Conservation (phyloP, 257 asterid species). For the Ilex aquifolium region DNA sequence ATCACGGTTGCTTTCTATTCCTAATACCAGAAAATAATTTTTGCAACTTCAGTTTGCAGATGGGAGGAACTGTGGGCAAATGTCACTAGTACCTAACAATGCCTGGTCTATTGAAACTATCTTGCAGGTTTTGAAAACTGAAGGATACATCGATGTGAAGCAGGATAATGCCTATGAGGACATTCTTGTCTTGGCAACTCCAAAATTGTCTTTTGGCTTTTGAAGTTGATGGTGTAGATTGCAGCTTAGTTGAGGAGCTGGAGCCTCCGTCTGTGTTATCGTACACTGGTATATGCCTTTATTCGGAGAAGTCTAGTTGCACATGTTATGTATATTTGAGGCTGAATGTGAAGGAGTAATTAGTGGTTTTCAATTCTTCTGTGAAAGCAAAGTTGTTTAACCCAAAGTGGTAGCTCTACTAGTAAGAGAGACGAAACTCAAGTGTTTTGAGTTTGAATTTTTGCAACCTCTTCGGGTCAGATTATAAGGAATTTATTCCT, state of each 20-base stretch:
- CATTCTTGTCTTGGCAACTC: slow-evolving; percentile 38
- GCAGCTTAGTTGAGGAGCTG: background rate
- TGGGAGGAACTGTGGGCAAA: background rate
- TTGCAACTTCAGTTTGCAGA: background rate
- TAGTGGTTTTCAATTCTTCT: too few relatives aligned
- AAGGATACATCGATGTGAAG: slow-evolving; percentile 48
- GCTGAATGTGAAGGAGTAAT: too few relatives aligned
- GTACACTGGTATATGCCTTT: too few relatives aligned
- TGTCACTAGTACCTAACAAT: too few relatives aligned
- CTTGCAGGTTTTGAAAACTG: slow-evolving; percentile 61
- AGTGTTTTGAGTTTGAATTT: too few relatives aligned
- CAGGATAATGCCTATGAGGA: slow-evolving; percentile 54
- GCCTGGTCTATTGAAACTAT: background rate
- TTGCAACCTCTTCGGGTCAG: too few relatives aligned
- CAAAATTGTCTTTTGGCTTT: slow-evolving; percentile 29
- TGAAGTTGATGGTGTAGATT: slow-evolving; percentile 12
- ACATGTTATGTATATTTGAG: background rate
- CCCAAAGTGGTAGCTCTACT: too few relatives aligned
- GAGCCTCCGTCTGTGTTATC: too few relatives aligned
- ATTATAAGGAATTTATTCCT: too few relatives aligned
- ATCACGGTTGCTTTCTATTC: background rate
- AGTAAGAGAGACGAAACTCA: too few relatives aligned
- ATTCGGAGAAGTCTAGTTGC: background rate
- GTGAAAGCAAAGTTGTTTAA: too few relatives aligned
- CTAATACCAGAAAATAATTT: too few relatives aligned